These are phyloP conservation scores for Apodospora peruviana DNA, from an alignment of 495 filamentous ascomycete species.

Conservation along the genomic window DNA sequence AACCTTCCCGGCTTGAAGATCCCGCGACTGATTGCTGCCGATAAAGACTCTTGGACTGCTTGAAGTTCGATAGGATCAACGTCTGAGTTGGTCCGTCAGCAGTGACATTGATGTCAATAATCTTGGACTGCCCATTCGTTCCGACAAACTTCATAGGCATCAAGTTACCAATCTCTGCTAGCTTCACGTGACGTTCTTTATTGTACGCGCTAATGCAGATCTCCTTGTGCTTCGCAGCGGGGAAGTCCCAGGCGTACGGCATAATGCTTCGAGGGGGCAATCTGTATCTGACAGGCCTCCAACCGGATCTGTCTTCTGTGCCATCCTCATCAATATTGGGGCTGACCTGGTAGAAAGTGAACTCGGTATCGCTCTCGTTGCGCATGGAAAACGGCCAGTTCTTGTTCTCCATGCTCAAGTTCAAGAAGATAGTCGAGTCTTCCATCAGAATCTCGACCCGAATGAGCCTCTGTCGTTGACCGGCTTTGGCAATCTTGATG, in stretches of 20 bases:
- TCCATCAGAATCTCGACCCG: slow-evolving; percentile 88
- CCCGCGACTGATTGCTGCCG: slow-evolving; percentile 66
- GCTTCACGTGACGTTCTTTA: slow-evolving; percentile 82
- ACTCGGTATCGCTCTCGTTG: slow-evolving; percentile 94
- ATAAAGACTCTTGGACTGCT: slow-evolving; percentile 88
- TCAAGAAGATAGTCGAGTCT: slow-evolving; percentile 84
- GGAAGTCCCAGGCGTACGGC: slow-evolving; percentile 99
- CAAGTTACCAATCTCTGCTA: slow-evolving; percentile 93
- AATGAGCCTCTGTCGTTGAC: slow-evolving; percentile 82
- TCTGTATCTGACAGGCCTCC: slow-evolving; percentile 88
- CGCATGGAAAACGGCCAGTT: slow-evolving; percentile 98
- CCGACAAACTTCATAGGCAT: slow-evolving; percentile 74
- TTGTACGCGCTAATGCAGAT: slow-evolving; percentile 73
- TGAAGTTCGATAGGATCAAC: slow-evolving; percentile 90
- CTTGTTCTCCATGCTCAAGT: slow-evolving; percentile 81
- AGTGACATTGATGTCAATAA: slow-evolving; percentile 91
- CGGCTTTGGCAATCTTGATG: slow-evolving; percentile 85
- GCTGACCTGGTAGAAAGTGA: slow-evolving; percentile 85
- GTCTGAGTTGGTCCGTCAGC: slow-evolving; percentile 95
- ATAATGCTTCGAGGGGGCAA: slow-evolving; percentile 93
- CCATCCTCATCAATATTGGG: slow-evolving; percentile 72
- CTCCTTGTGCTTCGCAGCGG: slow-evolving; percentile 92
- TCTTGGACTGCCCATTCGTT: slow-evolving; percentile 61
- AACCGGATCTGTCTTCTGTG: slow-evolving; percentile 74
- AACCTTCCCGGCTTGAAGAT: slow-evolving; percentile 56